phyloP scores from a whole-genome alignment of 495 filamentous ascomycete genomes.

The Neurospora cerealis region DNA sequence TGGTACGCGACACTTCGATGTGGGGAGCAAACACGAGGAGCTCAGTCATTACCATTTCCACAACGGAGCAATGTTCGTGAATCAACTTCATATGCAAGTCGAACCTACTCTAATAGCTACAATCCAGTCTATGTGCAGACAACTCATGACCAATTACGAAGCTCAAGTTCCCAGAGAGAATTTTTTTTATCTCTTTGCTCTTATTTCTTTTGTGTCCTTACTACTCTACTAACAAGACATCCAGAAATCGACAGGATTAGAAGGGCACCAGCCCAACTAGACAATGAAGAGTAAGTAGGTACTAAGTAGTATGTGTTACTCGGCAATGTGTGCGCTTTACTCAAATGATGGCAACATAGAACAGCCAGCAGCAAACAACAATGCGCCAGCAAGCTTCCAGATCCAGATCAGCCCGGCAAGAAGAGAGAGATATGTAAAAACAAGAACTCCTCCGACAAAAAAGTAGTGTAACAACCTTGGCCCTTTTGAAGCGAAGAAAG shows the following conservation, averaged over 20 bases:
- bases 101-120: background rate
- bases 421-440: background rate
- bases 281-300: background rate
- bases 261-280: background rate
- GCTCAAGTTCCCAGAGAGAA: background rate
- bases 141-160: background rate
- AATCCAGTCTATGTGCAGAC: background rate
- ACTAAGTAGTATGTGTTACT: background rate
- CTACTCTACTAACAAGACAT: background rate
- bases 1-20: background rate
- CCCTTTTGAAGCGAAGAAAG: background rate
- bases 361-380: background rate
- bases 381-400: background rate
- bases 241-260: background rate
- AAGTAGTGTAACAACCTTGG: background rate
- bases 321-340: background rate
- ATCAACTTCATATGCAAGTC: background rate
- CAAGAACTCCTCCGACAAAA: background rate
- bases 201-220: background rate
- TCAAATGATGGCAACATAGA: background rate
- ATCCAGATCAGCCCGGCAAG: background rate
- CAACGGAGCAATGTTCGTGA: background rate
- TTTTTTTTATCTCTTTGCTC: background rate
- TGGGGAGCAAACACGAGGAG: background rate
- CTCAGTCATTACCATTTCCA: background rate